Percentiles rank a stretch among this genome's conserved stretches.
These are phyloP conservation scores for Sequoia sempervirens DNA, from an alignment of 75 land plant genomes.

Conservation along the genomic window DNA sequence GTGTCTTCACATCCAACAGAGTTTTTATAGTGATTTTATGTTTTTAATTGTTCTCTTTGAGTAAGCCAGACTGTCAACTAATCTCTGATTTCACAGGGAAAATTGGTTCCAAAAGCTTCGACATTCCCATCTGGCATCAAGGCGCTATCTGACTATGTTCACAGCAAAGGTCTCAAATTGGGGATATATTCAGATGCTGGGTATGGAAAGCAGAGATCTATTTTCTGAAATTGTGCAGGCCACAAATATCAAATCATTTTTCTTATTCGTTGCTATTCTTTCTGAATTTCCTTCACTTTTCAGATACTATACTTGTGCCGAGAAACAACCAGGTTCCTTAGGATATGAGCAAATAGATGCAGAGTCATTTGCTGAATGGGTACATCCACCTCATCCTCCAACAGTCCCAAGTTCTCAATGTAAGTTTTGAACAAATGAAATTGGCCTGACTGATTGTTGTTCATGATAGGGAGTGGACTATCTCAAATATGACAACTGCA, in stretches of 20 bases:
- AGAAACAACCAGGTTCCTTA: constrained; percentile 38
- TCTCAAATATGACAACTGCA: constrained; percentile 51
- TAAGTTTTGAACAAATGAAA: background rate
- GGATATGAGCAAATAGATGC: constrained; percentile 41
- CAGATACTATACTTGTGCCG: constrained; percentile 33
- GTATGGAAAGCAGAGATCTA: constrained; percentile 15
- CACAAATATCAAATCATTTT: background rate
- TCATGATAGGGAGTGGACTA: constrained; percentile 38
- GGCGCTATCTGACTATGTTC: constrained; percentile 56
- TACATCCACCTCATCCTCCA: constrained; percentile 7
- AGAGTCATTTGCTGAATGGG: constrained; percentile 42
- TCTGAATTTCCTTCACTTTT: background rate
- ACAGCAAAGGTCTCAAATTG: constrained; percentile 48
- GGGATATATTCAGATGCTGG: constrained; percentile 65
- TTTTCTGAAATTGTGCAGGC: background rate
- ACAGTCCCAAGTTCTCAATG: background rate
- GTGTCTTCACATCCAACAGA: background rate
- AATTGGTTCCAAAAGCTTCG: constrained; percentile 21
- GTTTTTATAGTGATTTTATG: background rate
- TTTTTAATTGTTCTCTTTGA: background rate
- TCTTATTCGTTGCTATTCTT: background rate
- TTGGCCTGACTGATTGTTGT: background rate
- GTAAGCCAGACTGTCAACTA: background rate
- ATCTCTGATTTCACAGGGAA: constrained; percentile 22
- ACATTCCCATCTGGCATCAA: constrained; percentile 62